Evolutionary conservation across 176 grass and related monocot species (phyloP), one percentile per base, ranked within the genome.

Genomic region (Phoenix dactylifera): DNA sequence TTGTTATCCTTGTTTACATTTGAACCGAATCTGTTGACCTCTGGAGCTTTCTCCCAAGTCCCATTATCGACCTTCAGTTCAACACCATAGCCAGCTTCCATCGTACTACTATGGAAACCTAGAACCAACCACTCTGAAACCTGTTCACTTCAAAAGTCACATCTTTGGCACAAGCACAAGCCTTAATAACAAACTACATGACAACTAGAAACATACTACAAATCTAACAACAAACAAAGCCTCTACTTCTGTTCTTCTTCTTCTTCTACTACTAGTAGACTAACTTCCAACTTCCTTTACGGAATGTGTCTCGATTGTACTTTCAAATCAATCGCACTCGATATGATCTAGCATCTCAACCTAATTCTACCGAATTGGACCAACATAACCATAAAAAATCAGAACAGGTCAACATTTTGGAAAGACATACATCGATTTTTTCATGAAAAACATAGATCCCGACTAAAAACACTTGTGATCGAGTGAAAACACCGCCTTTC

Each of bases 1-100:
- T n/a, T 50, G 14, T 67, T 67, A 16, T 67, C 64, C 64, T 67
- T 67, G 24, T 54, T 67, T 67, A 54, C 30, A 54, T 35, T 24
- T 19, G 16, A 35, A 54, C 64, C 1, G 18, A 67, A 55, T 15
- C 22, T 50, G 51, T 54, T 35, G 25, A 17, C 3, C 17, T 67
- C 26, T 6, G 24, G 4, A 54, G 51, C 50, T 14, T n/a, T 55
- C 51, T 30, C 51, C 24, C 4, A 3, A 18, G 24, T 0, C 7
- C 24, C 64, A 19, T 54, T 67, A 54, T 19, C 26, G 12, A 53
- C 7, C 26, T 67, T 51, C 30, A 55, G 2, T 5, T 59, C 12
- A 28, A 66, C 5, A 17, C 26, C 5, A 73, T 69, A 1, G 24
- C 30, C 15, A n/a, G 64, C 53, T 7, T 67, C 64, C 64, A 67